A percentile compares a stretch with the other conserved stretches of the same genome.
phyloP scores from a whole-genome alignment of 495 filamentous ascomycete species.

The Penicillium macrosclerotiorum region DNA sequence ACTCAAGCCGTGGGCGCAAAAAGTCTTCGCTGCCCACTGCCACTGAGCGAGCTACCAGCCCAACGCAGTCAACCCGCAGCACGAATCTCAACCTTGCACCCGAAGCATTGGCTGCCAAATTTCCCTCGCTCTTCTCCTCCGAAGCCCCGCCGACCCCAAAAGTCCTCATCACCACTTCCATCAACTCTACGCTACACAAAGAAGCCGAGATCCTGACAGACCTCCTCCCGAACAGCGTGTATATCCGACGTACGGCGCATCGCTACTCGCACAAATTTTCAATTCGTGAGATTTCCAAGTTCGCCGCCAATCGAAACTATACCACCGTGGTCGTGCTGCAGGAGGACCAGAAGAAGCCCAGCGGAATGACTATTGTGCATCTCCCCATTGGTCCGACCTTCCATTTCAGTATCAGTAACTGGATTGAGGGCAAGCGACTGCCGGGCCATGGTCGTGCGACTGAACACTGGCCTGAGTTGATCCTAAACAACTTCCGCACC shows the following conservation, averaged over 20 bases:
- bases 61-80: slow-evolving; percentile 62
- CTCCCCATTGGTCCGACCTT: slow-evolving; percentile 84
- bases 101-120: slow-evolving; percentile 66
- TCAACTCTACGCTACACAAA: slow-evolving; percentile 81
- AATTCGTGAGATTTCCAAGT: slow-evolving; percentile 82
- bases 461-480: slow-evolving; percentile 86
- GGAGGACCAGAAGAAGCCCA: slow-evolving; percentile 79
- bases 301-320: slow-evolving; percentile 76
- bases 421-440: slow-evolving; percentile 77
- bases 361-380: slow-evolving; percentile 76
- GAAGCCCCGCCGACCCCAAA: slow-evolving; percentile 61
- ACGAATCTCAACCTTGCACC: slow-evolving; percentile 72
- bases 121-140: slow-evolving; percentile 77
- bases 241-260: slow-evolving; percentile 81
- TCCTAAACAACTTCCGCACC: slow-evolving; percentile 94
- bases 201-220: slow-evolving; percentile 73
- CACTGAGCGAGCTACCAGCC: slow-evolving; percentile 54
- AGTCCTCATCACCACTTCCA: slow-evolving; percentile 82
- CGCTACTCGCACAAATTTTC: slow-evolving; percentile 81
- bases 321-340: slow-evolving; percentile 77
- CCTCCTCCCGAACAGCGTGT: slow-evolving; percentile 83
- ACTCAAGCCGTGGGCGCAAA: slow-evolving; percentile 31
- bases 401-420: slow-evolving; percentile 81
- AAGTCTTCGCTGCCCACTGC: slow-evolving; percentile 43
- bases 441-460: slow-evolving; percentile 88